Base-by-base conservation (phyloP, 257 asterid genomes). In the Coffea eugenioides region DNA sequence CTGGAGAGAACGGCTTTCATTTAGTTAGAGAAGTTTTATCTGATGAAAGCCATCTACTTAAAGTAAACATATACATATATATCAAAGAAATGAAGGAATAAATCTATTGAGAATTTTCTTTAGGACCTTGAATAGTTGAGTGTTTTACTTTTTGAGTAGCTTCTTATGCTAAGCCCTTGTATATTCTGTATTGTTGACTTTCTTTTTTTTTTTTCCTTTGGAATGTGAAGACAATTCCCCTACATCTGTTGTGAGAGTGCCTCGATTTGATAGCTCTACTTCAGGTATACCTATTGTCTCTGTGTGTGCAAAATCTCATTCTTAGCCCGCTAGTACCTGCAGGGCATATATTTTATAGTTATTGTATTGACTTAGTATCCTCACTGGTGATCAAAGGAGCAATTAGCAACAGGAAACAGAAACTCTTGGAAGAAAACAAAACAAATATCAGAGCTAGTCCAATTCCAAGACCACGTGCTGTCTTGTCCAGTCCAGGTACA, bases 381-480 rank as follows among this genome's bases (percentile, higher is more conserved):
- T 54, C 57, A 69, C 59, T 69, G 57, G 73, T 72, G 74, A 73
- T 85, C 57, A 48, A 82, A 84, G 93, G 84, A 71, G 91, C 74
- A 82, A 57, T 78, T 2, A 66, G 15, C 34, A 82, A 82, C 54
- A 80, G 86, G 73, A 86, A 82, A 85, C 88, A 80, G 76, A 71
- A 79, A 41, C 80, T 5, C 36, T 59, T 61, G 70, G 91, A 83
- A 61, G 94, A 87, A 82, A 86, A 80, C 77, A 84, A 61, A 65
- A 80, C 85, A 77, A 85, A 80, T 57, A 74, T 82, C 51, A 86
- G 91, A 88, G 86, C 95, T 67, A 84, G 76, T 82, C 87, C 94
- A 48, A 92, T 91, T 83, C 90, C 92, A 41, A 92, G 97, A 48
- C 98, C 97, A 39, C 98, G 98, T 69, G 98, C 98, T n/a, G 97